Evolutionary conservation across 2,329 filamentous ascomycete species (phyloP), one percentile per base, ranked within the genome.

Genomic region (Bretziella fagacearum): DNA sequence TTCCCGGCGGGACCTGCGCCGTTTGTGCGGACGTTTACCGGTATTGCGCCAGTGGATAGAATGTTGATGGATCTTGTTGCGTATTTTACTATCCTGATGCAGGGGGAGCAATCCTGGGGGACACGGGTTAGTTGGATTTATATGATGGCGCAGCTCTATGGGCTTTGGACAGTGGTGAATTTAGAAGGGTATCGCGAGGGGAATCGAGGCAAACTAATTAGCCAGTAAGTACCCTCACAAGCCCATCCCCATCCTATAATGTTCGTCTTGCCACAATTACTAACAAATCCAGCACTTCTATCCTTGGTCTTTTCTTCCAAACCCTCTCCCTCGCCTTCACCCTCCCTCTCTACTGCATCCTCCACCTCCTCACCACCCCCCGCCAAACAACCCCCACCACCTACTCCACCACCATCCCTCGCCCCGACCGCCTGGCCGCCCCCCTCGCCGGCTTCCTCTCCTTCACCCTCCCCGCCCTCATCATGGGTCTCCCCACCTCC

Each of bases 301-400:
- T 50, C 17, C 10, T 50, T 22, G 48, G 48, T 17, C 22, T 50
- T 7, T 20, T 50, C 6, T 46, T 45, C 22, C 48, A 50, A 22
- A 8, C 30, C 15, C 17, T 27, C 6, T 46, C 48, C 10, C 4
- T 43, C 20, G 35, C 43, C 5, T 29, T 50, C 22, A 43, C 41
- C 8, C 27, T 50, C 17, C 37, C 48, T 4, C 29, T 46, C n/a
- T 50, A 50, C 30, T 17, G 40, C 10, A 27, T 36, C 22, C 6
- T 46, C 27, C 44, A 50, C 30, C 18, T 50, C 22, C 42, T 45
- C 22, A 32, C 43, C 30, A 27, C n/a, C 18, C n/a, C n/a, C n/a
- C n/a, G n/a, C n/a, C 35, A n/a, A 20, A 8, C 35, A 10, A 20
- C 36, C 3, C 15, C 35, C 25, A 8, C n/a, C 18, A 6, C 23